Evolutionary conservation across 176 grass and related monocot species (phyloP).

Genomic region (Cymbopogon citratus): DNA sequence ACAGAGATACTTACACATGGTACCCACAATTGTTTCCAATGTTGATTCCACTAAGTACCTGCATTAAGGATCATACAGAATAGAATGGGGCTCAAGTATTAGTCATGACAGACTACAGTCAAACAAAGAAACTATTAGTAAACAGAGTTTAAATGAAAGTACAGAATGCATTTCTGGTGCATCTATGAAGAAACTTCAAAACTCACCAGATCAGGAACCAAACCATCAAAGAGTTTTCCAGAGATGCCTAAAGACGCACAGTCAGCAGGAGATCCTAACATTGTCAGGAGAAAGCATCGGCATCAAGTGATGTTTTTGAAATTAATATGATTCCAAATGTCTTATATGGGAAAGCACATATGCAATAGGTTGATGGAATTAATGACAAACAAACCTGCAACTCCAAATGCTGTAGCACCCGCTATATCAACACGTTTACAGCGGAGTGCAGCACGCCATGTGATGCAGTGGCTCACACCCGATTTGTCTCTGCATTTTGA

Average conservation of each 20-base stretch:
- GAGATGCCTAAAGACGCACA: conserved; percentile 92
- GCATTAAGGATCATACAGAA: conserved; percentile 36
- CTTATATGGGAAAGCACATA: neutral
- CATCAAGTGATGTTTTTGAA: neutral
- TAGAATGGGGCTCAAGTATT: neutral
- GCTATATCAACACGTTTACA: conserved; percentile 65
- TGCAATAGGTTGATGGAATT: conserved; percentile 3
- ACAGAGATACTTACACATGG: conserved; percentile 62
- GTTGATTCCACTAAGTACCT: conserved; percentile 96
- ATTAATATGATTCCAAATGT: neutral
- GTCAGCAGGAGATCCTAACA: conserved; percentile 81
- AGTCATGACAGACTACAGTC: neutral
- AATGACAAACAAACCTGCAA: conserved; percentile 53
- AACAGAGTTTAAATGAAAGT: neutral
- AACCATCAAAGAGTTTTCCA: conserved; percentile 83
- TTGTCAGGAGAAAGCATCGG: conserved; percentile 17
- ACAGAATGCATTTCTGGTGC: neutral
- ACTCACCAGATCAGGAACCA: conserved; percentile 84
- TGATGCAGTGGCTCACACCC: conserved; percentile 80
- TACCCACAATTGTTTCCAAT: conserved; percentile 81
- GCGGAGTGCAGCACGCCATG: conserved; percentile 56
- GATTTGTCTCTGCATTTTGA: conserved; percentile 65
- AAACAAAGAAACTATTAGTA: neutral
- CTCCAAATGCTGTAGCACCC: conserved; percentile 82
- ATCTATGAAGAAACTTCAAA: conserved; percentile 6